Base-by-base conservation (phyloP, 306 rosid species). In the Calophaca sinica region DNA sequence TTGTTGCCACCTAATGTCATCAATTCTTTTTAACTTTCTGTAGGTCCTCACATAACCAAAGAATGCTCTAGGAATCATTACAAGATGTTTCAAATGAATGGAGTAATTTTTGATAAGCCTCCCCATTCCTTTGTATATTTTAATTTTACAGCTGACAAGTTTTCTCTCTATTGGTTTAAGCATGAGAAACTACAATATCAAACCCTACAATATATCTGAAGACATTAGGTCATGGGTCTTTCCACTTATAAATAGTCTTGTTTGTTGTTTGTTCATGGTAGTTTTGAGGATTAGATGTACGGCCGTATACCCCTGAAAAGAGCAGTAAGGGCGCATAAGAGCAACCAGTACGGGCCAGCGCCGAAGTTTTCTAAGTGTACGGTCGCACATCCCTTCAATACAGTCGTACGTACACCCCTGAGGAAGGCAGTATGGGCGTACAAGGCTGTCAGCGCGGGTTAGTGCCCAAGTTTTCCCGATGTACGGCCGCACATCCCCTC, bases 21-120 rank as follows among this genome's bases (percentile, higher is more conserved):
- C 33, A 9, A 53, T 10, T 36, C 59, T n/a, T 31, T 14, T 49
- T 71, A 46, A 39, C 35, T 76, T 83, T 74, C 49, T 31, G 13
- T 75, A 96, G 99, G 99, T 92, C 55, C 88, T 96, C 59, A 92
- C 91, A 35, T 98, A 96, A 75, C 98, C 98, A 6, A 96, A 90
- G 82, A 96, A 92, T 85, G 93, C 99, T 78, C 84, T 96, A 10
- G 97, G 83, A 96, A 96, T 87, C 98, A 96, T 79, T 96, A 96
- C 86, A 96, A 86, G 86, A 89, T 92, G 85, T 96, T 96, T 81
- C 90, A 71, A 79, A 92, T 96, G 96, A 96, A 96, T 81, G 91
- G 78, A n/a, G 99, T 92, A 87, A 90, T 92, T 70, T 73, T 15
- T 66, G 60, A 9, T 9, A 42, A 31, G 9, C 49, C 58, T 74